A percentile compares a stretch with the other conserved stretches of the same genome.
These are phyloP conservation scores for Persicaria maculosa DNA, from an alignment of 148 eudicot genomes.

Conservation along the genomic window DNA sequence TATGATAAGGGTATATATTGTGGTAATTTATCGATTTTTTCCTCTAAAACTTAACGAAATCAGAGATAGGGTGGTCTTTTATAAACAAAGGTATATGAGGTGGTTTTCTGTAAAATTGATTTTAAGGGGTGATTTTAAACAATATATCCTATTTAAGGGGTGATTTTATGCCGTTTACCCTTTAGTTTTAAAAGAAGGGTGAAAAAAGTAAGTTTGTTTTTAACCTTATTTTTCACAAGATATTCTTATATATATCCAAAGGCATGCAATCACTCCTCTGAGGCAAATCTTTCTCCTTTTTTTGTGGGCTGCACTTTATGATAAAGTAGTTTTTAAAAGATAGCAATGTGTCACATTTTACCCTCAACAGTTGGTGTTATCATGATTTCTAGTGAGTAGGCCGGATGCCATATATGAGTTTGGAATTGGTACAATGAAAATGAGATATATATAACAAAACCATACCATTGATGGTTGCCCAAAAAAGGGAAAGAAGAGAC, in stretches of 20 bases:
- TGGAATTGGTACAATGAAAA: background rate
- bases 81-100: no score
- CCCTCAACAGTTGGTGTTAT: background rate
- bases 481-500: no score
- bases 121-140: no score
- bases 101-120: no score
- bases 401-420: background rate
- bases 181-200: background rate
- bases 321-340: background rate
- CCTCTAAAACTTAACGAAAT: no score
- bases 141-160: no score
- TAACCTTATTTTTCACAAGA: background rate
- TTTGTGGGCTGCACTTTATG: background rate
- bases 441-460: no score
- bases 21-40: no score
- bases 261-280: conserved; percentile 1
- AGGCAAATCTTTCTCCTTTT: background rate
- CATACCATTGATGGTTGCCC: no score
- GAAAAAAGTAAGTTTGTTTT: background rate
- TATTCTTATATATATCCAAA: background rate
- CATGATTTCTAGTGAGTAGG: background rate
- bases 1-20: no score
- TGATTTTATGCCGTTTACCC: no score
- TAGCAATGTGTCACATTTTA: background rate
- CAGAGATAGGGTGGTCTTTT: no score